Evolutionary conservation across 2,329 filamentous ascomycete species (phyloP), one percentile per base, ranked within the genome.

Genomic region (Colletotrichum eleusines): DNA sequence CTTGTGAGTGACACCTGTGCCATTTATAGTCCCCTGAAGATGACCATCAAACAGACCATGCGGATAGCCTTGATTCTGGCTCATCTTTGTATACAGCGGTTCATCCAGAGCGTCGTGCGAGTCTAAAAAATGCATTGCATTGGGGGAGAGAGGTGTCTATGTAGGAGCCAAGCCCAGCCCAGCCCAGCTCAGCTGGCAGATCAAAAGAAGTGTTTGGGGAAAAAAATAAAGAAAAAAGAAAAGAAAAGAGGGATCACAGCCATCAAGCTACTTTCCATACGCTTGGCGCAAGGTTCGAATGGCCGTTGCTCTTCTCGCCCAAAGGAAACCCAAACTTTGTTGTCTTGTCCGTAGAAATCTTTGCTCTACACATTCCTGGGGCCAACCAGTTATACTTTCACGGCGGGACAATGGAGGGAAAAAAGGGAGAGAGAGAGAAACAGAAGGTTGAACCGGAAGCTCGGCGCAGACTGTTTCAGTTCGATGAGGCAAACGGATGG

Each of bases 171-270:
- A 14, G 3, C 31, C 31, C n/a, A n/a, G n/a, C n/a, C n/a, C 31
- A 51, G 68, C 64, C 64, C 63, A 68, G 68, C 14, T 14, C 5
- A 28, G 58, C 64, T 63, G 59, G 28, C 42, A 58, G 40, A 67
- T 12, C 14, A 63, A 70, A 69, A 54, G 58, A 23, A 42, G 40
- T 16, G 42, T n/a, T 20, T 16, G n/a, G n/a, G n/a, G 2, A 35
- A 1, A 38, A 38, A 38, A 14, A 14, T 12, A 12, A 3, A 38
- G 9, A 4, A 14, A 38, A 40, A 26, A 20, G 31, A 55, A 62
- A 28, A 28, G 6, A 16, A 16, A 40, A 40, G 14, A 40, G 11
- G 35, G 9, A 38, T 6, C 5, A 2, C 38, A 59, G 68, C 57
- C 50, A 50, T 63, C 59, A 35, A 63, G 18, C 31, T 58, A 35